Evolutionary conservation across 768 basidiomycete species (phyloP).

Genomic region (Strobilomyces confusus): DNA sequence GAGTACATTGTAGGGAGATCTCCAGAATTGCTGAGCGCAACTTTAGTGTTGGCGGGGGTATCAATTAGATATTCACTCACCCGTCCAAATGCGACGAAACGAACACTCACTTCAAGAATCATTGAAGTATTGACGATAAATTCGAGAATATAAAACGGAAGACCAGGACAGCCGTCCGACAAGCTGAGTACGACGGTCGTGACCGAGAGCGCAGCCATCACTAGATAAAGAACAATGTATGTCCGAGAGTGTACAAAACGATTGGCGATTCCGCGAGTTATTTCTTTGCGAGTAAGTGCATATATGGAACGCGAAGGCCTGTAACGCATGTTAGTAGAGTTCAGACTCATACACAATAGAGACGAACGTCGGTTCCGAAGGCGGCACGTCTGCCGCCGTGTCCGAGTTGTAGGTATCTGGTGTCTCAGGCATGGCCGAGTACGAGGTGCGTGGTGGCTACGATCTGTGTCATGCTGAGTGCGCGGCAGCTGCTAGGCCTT

Average conservation of each 20-base stretch:
- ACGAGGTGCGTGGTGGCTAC: slow-evolving; percentile 1
- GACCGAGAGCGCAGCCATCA: slow-evolving; percentile 82
- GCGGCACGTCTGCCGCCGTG: slow-evolving; percentile 34
- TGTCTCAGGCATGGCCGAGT: slow-evolving; percentile 36
- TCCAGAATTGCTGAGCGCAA: slow-evolving; percentile 84
- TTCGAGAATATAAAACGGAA: slow-evolving; percentile 88
- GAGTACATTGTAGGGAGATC: slow-evolving; percentile 85
- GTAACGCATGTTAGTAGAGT: slow-evolving; percentile 16
- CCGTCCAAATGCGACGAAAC: slow-evolving; percentile 89
- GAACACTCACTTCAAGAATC: slow-evolving; percentile 90
- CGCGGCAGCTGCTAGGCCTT: background rate
- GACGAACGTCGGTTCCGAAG: slow-evolving; percentile 30
- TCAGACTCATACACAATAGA: slow-evolving; percentile 7
- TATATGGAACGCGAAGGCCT: slow-evolving; percentile 82
- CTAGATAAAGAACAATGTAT: slow-evolving; percentile 86
- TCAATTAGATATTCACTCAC: slow-evolving; percentile 47
- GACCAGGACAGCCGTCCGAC: slow-evolving; percentile 77
- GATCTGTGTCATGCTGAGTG: slow-evolving; percentile 7
- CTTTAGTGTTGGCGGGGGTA: slow-evolving; percentile 2
- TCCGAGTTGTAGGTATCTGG: slow-evolving; percentile 26
- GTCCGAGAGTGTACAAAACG: slow-evolving; percentile 84
- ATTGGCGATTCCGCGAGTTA: slow-evolving; percentile 81
- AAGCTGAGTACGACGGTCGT: slow-evolving; percentile 83
- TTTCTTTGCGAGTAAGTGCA: slow-evolving; percentile 77
- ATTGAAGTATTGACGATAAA: slow-evolving; percentile 85